Evolutionary conservation across 108 stramenopile species (phyloP), one percentile per base, ranked within the genome.

Genomic region (Pseudonitzschia multiseries): DNA sequence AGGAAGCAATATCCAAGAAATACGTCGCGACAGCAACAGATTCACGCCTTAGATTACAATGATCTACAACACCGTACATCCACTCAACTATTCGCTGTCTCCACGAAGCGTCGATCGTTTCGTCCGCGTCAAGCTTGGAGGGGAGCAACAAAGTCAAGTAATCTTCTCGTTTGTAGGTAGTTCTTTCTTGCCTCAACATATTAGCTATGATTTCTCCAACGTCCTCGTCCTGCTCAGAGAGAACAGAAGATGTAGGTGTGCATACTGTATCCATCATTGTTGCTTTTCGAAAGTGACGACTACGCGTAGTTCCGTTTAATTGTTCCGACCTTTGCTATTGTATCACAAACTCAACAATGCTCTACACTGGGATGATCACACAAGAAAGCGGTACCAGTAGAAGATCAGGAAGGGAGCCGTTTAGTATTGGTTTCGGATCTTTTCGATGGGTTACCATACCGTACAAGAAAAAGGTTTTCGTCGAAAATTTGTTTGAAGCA

Each of bases 61-160:
- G 77, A 68, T 92, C 91, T 5, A 92, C 83, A 36, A 92, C 72
- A 26, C 79, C 72, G 68, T 88, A 92, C 91, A 92, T 92, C 89
- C 91, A 92, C 52, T 86, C 87, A 17, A 80, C 75, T 21, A 92
- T 83, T 32, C 87, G 66, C 40, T 80, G 79, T 59, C 90, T 44
- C 90, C 90, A 91, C 9, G 75, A 71, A 1, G 73, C 84, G 48
- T 85, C 84, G 20, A 85, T 82, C 21, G 63, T 65, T 65, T 74
- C 81, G 3, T 57, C 63, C 12, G 67, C 52, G 17, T 29, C 46
- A 32, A 61, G 65, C 26, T 32, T 65, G 12, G 65, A 67, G 0
- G 33, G 71, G 6, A 72, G 71, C 24, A 71, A 42, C 31, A 71
- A 32, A 13, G 56, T 61, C 41, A 79, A 42, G 50, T 83, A 83